Evolutionary conservation across 441 rosid species (phyloP).

Genomic region (Populus hybrid): DNA sequence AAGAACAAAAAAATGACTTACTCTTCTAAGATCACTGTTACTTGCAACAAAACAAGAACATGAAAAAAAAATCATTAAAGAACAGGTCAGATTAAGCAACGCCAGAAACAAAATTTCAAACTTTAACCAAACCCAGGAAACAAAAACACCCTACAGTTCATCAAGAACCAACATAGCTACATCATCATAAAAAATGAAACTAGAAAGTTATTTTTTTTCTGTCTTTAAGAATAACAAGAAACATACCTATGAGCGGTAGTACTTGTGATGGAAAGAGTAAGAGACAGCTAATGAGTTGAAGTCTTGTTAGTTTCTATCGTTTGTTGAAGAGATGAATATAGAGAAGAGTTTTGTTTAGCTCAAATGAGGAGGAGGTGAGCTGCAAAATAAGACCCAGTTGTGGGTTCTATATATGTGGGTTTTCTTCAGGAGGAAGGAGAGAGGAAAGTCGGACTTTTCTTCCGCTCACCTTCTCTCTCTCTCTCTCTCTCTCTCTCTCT

Average conservation of each 20-base stretch:
- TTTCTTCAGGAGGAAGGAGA: slow-evolving; percentile 40
- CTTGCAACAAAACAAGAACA: background rate
- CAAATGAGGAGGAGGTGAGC: slow-evolving; percentile 15
- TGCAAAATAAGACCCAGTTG: slow-evolving; percentile 13
- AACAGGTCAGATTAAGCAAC: background rate
- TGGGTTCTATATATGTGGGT: slow-evolving; percentile 14
- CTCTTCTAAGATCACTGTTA: no score
- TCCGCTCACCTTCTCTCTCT: slow-evolving; percentile 17
- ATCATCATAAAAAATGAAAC: no score
- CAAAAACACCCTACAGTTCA: background rate
- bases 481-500: slow-evolving; percentile 17
- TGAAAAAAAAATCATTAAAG: background rate
- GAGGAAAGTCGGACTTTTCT: slow-evolving; percentile 69
- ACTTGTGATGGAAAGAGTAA: background rate
- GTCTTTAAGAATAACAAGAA: background rate
- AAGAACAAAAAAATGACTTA: no score
- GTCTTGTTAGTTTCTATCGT: background rate
- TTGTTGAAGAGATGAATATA: background rate
- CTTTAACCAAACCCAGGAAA: slow-evolving; percentile 4
- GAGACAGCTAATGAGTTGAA: background rate
- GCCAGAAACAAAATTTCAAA: slow-evolving; percentile 15
- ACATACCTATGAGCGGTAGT: background rate
- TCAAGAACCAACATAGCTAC: background rate
- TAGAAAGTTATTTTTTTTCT: background rate
- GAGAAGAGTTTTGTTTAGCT: background rate